phyloP scores from a whole-genome alignment of 495 filamentous ascomycete genomes.

The Podospora comata region DNA sequence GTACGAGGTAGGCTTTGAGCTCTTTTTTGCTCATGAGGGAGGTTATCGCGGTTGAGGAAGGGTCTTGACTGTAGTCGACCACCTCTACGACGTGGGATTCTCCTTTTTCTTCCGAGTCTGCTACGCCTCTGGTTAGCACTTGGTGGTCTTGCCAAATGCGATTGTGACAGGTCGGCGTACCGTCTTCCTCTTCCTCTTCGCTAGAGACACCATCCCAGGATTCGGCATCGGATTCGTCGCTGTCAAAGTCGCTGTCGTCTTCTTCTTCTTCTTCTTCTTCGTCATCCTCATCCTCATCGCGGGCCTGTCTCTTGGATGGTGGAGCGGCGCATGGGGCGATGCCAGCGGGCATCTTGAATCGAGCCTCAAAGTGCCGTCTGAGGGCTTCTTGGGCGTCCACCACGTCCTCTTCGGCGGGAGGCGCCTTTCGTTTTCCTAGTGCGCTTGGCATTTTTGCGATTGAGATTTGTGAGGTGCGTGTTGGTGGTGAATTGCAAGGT shows the following conservation, averaged over 20 bases:
- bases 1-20: slow-evolving; percentile 75
- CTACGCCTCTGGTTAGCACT: background rate
- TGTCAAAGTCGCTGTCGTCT: slow-evolving; percentile 29
- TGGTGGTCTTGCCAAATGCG: background rate
- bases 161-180: slow-evolving; percentile 11
- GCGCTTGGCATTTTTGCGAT: slow-evolving; percentile 15
- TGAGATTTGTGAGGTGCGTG: background rate
- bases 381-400: slow-evolving; percentile 54
- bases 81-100: slow-evolving; percentile 51
- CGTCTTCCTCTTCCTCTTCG: slow-evolving; percentile 30
- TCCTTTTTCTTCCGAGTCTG: slow-evolving; percentile 8
- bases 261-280: slow-evolving; percentile 26
- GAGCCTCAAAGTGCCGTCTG: slow-evolving; percentile 79
- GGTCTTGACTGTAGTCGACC: slow-evolving; percentile 54
- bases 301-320: slow-evolving; percentile 23
- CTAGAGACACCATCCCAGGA: slow-evolving; percentile 69
- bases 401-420: slow-evolving; percentile 31
- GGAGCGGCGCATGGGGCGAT: slow-evolving; percentile 18
- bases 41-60: slow-evolving; percentile 26
- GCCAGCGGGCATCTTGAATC: slow-evolving; percentile 62
- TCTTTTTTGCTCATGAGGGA: slow-evolving; percentile 61
- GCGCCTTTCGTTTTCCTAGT: slow-evolving; percentile 45
- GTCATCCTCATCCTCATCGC: slow-evolving; percentile 21
- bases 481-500: background rate
- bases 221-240: slow-evolving; percentile 37